phyloP scores from a whole-genome alignment of 1,139 yeast species.

The Nakaseomyces delphensis region DNA sequence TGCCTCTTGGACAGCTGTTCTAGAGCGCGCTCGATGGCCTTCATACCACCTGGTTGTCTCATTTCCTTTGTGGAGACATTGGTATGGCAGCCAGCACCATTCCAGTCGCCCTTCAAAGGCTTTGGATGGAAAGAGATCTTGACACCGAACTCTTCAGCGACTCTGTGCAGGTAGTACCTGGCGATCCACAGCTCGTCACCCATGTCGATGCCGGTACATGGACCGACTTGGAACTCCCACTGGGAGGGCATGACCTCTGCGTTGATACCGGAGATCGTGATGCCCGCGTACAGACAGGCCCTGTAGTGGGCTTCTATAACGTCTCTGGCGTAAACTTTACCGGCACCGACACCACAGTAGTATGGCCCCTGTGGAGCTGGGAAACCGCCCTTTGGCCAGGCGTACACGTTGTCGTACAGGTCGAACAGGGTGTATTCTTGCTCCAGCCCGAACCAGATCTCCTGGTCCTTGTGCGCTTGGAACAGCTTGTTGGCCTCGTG shows the following conservation, averaged over 20 bases:
- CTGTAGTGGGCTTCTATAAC: slow-evolving; percentile 98
- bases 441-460: slow-evolving; percentile 96
- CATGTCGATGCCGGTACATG: slow-evolving; percentile 90
- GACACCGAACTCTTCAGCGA: slow-evolving; percentile 97
- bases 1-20: slow-evolving; percentile 94
- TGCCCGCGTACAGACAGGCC: slow-evolving; percentile 91
- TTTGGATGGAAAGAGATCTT: slow-evolving; percentile 98
- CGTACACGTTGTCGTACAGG: slow-evolving; percentile 81
- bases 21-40: slow-evolving; percentile 83
- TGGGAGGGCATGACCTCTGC: slow-evolving; percentile 99
- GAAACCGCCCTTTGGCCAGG: slow-evolving; percentile 99
- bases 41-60: slow-evolving; percentile 97
- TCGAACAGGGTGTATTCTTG: slow-evolving; percentile 97
- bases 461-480: slow-evolving; percentile 81
- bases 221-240: slow-evolving; percentile 99
- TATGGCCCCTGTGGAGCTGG: slow-evolving; percentile 99
- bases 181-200: slow-evolving; percentile 97
- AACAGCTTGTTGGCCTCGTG: slow-evolving; percentile 93
- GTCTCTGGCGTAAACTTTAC: slow-evolving; percentile 96
- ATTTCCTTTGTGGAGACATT: slow-evolving; percentile 86
- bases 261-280: slow-evolving; percentile 87
- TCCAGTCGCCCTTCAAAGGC: slow-evolving; percentile 98
- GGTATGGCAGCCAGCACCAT: slow-evolving; percentile 99
- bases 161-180: slow-evolving; percentile 84
- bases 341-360: slow-evolving; percentile 99